Evolutionary conservation across 371 early-diverging fungal species (phyloP).

Genomic region (Rhizopus sp.): DNA sequence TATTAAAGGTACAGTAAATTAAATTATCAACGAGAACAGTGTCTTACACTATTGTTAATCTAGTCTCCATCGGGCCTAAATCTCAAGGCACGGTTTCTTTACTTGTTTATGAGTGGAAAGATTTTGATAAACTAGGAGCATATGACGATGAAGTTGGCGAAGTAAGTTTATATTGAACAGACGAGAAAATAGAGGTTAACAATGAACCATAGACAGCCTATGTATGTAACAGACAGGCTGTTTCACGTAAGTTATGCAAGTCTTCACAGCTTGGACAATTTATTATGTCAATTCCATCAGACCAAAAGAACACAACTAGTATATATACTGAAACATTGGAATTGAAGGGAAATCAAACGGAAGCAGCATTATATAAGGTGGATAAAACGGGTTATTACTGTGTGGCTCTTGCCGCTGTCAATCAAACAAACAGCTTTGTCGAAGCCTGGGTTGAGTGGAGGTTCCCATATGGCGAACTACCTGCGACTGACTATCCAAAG

Average conservation of each 20-base stretch:
- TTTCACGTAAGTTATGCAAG: constrained; percentile 49
- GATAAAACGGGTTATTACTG: constrained; percentile 77
- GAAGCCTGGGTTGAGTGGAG: constrained; percentile 67
- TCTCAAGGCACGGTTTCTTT: constrained; percentile 53
- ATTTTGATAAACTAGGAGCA: constrained; percentile 50
- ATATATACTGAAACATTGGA: constrained; percentile 41
- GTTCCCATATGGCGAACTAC: constrained; percentile 83
- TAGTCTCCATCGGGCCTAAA: constrained; percentile 46
- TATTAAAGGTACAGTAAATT: constrained; percentile 37
- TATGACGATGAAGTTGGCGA: constrained; percentile 29
- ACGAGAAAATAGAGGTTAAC: too few species aligned
- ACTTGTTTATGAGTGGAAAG: constrained; percentile 61
- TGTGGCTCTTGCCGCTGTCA: constrained; percentile 43
- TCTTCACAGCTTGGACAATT: constrained; percentile 45
- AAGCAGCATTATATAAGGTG: constrained; percentile 53
- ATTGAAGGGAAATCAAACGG: constrained; percentile 28
- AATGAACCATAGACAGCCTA: constrained; percentile 35
- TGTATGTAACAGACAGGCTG: constrained; percentile 50
- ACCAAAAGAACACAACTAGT: constrained; percentile 33
- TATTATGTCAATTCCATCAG: constrained; percentile 33
- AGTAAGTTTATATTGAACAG: constrained; percentile 15
- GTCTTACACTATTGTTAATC: not conserved
- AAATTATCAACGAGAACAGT: not conserved
- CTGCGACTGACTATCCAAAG: constrained; percentile 87
- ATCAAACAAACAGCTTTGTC: constrained; percentile 40